phyloP scores from a whole-genome alignment of 2,329 filamentous ascomycete genomes.

The Colletotrichum kahawae region DNA sequence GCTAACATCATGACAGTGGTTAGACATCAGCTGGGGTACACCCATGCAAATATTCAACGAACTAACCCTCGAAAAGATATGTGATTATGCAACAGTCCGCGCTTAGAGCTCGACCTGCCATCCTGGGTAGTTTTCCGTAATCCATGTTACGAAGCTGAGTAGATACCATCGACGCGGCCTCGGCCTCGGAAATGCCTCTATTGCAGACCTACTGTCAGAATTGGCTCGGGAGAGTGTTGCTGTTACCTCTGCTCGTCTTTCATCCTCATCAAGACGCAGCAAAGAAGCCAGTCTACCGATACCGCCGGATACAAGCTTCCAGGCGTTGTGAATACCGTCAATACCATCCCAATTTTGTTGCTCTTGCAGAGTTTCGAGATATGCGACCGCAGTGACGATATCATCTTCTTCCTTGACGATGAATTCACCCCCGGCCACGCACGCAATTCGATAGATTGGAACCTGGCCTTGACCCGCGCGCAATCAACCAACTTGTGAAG shows the following conservation, averaged over 20 bases:
- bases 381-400: neutral
- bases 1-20: neutral
- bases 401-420: neutral
- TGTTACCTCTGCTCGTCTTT: neutral
- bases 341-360: neutral
- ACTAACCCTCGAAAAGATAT: neutral
- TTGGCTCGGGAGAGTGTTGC: neutral
- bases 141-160: neutral
- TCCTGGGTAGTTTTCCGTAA: neutral
- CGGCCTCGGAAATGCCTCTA: neutral
- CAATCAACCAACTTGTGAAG: neutral
- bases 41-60: neutral
- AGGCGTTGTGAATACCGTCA: neutral
- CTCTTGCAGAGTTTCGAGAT: neutral
- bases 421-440: neutral
- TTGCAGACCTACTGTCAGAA: neutral
- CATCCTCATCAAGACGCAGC: neutral
- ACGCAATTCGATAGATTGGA: neutral
- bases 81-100: neutral
- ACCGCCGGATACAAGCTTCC: neutral
- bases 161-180: neutral
- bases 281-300: neutral
- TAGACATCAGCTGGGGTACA: neutral
- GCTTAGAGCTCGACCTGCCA: neutral
- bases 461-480: neutral